These are phyloP conservation scores for Balansia obtecta DNA, from an alignment of 2,329 filamentous ascomycete species.

Conservation along the genomic window DNA sequence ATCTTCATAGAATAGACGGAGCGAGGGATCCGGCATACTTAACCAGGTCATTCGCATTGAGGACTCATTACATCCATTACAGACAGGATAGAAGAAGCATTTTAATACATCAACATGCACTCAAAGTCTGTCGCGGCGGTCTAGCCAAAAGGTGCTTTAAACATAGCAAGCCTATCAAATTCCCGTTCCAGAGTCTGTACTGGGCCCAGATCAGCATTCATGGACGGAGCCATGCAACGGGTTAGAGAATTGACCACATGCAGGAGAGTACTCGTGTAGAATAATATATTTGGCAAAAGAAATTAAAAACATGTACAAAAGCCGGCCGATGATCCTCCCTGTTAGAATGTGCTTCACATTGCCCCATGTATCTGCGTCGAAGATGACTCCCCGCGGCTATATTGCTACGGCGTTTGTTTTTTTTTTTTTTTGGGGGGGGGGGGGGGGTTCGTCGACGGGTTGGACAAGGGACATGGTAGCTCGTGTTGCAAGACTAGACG, in stretches of 20 bases:
- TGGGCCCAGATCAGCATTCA: no score
- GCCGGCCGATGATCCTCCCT: not conserved
- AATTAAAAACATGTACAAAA: not conserved
- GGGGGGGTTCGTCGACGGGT: no score
- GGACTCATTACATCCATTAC: not conserved
- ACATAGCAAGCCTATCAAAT: no score
- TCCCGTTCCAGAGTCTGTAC: no score
- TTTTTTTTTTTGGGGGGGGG: no score
- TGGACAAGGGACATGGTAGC: not conserved
- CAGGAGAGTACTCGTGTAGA: not conserved
- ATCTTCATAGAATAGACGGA: constrained; percentile 24
- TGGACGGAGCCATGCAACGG: not conserved
- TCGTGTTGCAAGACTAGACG: not conserved
- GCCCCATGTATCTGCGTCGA: not conserved
- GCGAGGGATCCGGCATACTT: not conserved
- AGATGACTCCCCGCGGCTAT: not conserved
- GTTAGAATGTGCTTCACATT: not conserved
- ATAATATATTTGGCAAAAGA: not conserved
- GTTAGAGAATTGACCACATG: not conserved
- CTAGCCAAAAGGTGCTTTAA: no score
- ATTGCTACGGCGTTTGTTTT: not conserved
- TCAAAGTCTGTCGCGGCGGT: no score
- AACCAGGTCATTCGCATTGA: not conserved
- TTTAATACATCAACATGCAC: no score
- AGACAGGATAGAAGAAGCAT: not conserved